A percentile compares a stretch with the other conserved stretches of the same genome.
phyloP scores from a whole-genome alignment of 169 alveolate species.

The Cryptosporidium canis region DNA sequence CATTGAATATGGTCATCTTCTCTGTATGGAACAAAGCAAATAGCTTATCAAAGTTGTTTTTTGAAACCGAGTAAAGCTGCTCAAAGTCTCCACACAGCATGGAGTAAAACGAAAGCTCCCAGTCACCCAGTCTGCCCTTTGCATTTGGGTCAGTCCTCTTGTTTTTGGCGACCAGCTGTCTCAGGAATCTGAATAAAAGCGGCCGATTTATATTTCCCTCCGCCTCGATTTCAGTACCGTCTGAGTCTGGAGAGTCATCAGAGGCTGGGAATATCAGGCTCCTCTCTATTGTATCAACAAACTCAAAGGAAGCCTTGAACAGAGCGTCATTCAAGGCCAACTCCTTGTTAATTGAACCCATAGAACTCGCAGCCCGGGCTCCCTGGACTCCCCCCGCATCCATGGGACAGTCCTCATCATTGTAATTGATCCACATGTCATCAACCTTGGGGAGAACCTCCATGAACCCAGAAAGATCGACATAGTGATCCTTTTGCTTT shows the following conservation, averaged over 20 bases:
- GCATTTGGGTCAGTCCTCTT: background rate
- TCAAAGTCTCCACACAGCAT: conserved; percentile 58
- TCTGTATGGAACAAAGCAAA: conserved; percentile 57
- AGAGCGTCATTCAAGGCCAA: conserved; percentile 34
- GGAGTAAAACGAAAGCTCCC: conserved; percentile 43
- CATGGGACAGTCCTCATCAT: conserved; percentile 3
- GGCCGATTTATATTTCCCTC: conserved; percentile 48
- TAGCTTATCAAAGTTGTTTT: conserved; percentile 34
- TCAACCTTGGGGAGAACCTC: conserved; percentile 47
- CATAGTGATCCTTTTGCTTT: conserved; percentile 18
- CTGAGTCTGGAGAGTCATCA: background rate
- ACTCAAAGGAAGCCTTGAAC: conserved; percentile 43
- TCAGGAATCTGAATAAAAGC: conserved; percentile 9
- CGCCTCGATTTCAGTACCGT: background rate
- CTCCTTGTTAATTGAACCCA: conserved; percentile 9
- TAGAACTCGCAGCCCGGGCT: background rate
- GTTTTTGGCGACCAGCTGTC: background rate
- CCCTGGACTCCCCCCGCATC: background rate
- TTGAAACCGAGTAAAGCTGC: background rate
- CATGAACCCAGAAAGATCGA: conserved; percentile 26
- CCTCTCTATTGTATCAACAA: conserved; percentile 34
- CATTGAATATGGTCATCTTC: conserved; percentile 41
- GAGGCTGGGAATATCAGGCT: conserved; percentile 38
- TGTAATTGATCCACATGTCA: conserved; percentile 42
- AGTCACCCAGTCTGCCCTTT: background rate